phyloP scores from a whole-genome alignment of 768 basidiomycete species.

The Suillus subalutaceus region DNA sequence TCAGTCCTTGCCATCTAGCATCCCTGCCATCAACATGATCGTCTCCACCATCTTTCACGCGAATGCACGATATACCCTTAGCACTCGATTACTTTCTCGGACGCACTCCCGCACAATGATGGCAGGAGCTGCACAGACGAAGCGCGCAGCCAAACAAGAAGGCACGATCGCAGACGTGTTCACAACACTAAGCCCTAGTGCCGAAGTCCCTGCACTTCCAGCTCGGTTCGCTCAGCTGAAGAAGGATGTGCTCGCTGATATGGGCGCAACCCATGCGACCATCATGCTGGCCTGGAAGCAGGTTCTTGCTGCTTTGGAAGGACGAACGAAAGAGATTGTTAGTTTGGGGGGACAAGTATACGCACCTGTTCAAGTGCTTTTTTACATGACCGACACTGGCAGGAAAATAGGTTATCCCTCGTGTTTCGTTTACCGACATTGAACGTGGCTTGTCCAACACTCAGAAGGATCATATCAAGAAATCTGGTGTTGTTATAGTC shows the following conservation, averaged over 20 bases:
- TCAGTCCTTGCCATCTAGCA: neutral
- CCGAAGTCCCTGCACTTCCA: conserved; percentile 46
- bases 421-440: conserved; percentile 48
- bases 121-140: too few relatives aligned
- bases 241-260: conserved; percentile 49
- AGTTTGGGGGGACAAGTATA: conserved; percentile 49
- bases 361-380: neutral
- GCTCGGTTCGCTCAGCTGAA: conserved; percentile 64
- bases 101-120: neutral
- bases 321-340: conserved; percentile 50
- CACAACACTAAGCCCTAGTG: conserved; percentile 41
- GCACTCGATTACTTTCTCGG: neutral
- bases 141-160: conserved; percentile 23
- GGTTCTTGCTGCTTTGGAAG: conserved; percentile 52
- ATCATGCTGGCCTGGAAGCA: conserved; percentile 57
- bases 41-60: neutral
- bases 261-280: conserved; percentile 16
- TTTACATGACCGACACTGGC: neutral
- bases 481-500: conserved; percentile 58
- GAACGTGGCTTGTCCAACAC: conserved; percentile 48
- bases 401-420: conserved; percentile 50
- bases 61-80: neutral
- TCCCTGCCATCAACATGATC: neutral
- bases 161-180: conserved; percentile 53
- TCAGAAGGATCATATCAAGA: conserved; percentile 48